Percentiles rank a stretch among this genome's conserved stretches.
These are phyloP conservation scores for Cicer bijugum DNA, from an alignment of 306 rosid species.

Conservation along the genomic window DNA sequence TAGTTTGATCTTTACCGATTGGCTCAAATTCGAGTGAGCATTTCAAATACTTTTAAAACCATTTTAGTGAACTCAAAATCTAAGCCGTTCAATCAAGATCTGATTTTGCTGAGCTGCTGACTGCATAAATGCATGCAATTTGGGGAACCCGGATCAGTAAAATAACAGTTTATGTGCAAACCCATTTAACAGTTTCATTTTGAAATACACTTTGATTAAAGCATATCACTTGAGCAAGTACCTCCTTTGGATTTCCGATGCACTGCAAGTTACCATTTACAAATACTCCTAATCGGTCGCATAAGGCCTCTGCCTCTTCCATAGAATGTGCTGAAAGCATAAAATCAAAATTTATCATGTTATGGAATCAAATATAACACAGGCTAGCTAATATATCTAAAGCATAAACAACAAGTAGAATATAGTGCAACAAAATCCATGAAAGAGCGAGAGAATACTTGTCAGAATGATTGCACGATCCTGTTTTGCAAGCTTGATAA, in stretches of 20 bases:
- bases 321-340: constrained; percentile 84
- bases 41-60: background rate
- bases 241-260: constrained; percentile 91
- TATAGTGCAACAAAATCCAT: constrained; percentile 20
- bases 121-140: background rate
- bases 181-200: constrained; percentile 11
- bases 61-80: background rate
- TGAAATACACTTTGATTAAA: constrained; percentile 30
- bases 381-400: background rate
- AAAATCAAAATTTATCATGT: constrained; percentile 40
- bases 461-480: constrained; percentile 87
- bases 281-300: constrained; percentile 84
- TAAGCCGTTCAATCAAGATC: background rate
- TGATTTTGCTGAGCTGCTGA: background rate
- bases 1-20: background rate
- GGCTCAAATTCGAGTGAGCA: background rate
- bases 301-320: constrained; percentile 92
- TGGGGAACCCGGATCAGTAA: background rate
- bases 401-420: constrained; percentile 11
- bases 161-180: background rate
- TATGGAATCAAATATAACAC: constrained; percentile 21
- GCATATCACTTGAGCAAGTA: constrained; percentile 35
- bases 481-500: constrained; percentile 72
- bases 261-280: constrained; percentile 88
- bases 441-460: constrained; percentile 56